phyloP scores from a whole-genome alignment of 495 filamentous ascomycete species.

The Aspergillus biplanus region DNA sequence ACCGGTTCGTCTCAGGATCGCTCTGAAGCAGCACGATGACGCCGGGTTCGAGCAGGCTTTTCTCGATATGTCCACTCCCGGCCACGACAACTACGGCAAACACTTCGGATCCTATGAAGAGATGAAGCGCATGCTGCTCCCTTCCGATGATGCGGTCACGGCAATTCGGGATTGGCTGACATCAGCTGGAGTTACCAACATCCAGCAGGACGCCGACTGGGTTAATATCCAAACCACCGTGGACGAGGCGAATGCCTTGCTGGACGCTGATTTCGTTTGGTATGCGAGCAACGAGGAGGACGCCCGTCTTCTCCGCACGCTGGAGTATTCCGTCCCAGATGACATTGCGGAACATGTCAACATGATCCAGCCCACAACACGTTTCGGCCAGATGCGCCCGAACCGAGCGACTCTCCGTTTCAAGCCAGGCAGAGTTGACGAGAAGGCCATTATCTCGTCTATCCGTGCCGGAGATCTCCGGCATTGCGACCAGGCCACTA shows the following conservation, averaged over 20 bases:
- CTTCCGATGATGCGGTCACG: constrained; percentile 48
- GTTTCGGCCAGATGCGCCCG: constrained; percentile 53
- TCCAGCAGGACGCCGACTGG: constrained; percentile 63
- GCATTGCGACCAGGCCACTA: constrained; percentile 52
- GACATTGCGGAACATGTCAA: constrained; percentile 51
- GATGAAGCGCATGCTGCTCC: constrained; percentile 58
- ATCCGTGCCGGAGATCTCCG: constrained; percentile 25
- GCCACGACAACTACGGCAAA: constrained; percentile 62
- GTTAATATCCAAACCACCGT: constrained; percentile 61
- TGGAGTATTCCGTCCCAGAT: constrained; percentile 62
- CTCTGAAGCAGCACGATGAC: constrained; percentile 59
- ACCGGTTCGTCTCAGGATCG: constrained; percentile 47
- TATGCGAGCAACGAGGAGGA: constrained; percentile 48
- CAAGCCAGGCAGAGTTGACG: constrained; percentile 31
- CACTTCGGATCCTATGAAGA: constrained; percentile 60
- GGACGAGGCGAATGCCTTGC: constrained; percentile 54
- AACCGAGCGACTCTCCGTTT: constrained; percentile 38
- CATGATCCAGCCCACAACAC: constrained; percentile 60
- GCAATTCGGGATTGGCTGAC: constrained; percentile 55
- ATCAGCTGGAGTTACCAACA: constrained; percentile 47
- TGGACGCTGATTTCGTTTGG: constrained; percentile 60
- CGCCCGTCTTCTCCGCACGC: constrained; percentile 57
- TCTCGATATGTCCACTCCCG: constrained; percentile 62
- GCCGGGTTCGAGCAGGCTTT: constrained; percentile 64
- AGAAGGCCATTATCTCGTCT: constrained; percentile 25